Percentiles rank a stretch among this genome's conserved stretches.
phyloP scores from a whole-genome alignment of 352 stramenopile species.

The Pythium phragmiticola region DNA sequence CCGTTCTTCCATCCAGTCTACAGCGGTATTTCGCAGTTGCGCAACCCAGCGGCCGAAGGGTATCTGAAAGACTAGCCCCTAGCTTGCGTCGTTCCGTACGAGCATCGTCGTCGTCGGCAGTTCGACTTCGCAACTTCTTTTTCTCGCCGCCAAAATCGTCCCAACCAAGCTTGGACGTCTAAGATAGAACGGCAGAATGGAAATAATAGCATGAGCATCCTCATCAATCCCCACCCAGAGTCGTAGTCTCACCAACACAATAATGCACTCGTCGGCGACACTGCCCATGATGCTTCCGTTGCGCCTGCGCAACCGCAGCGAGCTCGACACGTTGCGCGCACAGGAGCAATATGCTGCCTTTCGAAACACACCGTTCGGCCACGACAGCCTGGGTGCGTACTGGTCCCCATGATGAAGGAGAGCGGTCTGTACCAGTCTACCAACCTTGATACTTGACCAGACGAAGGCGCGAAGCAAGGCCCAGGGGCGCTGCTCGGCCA shows the following conservation, averaged over 20 bases:
- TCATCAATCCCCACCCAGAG: neutral
- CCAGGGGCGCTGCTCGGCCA: conserved; percentile 41
- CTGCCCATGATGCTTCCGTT: conserved; percentile 45
- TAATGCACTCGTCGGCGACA: conserved; percentile 15
- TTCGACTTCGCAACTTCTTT: no score
- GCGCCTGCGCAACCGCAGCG: conserved; percentile 41
- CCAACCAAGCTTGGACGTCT: neutral
- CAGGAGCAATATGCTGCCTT: conserved; percentile 54
- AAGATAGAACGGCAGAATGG: neutral
- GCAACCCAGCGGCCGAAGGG: neutral
- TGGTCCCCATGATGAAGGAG: no score
- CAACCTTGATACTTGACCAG: neutral
- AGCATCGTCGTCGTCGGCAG: no score
- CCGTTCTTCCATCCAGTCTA: conserved; percentile 19
- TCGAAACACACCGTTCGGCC: conserved; percentile 44
- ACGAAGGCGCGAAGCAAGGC: conserved; percentile 26
- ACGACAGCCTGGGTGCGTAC: conserved; percentile 6
- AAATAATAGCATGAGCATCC: neutral
- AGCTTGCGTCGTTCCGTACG: no score
- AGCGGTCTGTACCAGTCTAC: neutral
- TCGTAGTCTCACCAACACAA: neutral
- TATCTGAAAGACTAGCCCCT: no score
- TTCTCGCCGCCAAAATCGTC: no score
- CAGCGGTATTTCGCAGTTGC: neutral
- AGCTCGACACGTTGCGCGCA: conserved; percentile 26